phyloP scores from a whole-genome alignment of 306 rosid genomes.

The Nissolia schottii region DNA sequence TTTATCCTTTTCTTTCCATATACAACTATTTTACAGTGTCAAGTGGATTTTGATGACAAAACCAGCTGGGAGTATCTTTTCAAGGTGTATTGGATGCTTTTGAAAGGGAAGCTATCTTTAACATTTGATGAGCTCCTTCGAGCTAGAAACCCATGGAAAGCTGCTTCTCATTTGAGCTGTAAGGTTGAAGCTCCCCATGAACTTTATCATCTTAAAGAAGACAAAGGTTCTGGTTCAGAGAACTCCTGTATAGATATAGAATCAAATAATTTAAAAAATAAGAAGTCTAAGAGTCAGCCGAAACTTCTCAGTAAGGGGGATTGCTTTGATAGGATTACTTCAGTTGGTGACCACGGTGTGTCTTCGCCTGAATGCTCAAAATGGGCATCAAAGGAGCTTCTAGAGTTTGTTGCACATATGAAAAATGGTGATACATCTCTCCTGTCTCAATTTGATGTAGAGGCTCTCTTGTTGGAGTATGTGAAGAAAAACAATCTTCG shows the following conservation, averaged over 20 bases:
- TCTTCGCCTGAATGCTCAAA: slow-evolving; percentile 40
- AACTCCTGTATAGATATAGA: slow-evolving; percentile 55
- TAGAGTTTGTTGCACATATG: slow-evolving; percentile 89
- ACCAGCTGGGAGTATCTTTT: slow-evolving; percentile 99
- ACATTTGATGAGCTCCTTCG: slow-evolving; percentile 68
- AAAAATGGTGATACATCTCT: slow-evolving; percentile 70
- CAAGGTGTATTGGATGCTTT: slow-evolving; percentile 82
- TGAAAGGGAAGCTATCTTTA: slow-evolving; percentile 73
- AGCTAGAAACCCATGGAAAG: slow-evolving; percentile 71
- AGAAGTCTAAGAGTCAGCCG: slow-evolving; percentile 32
- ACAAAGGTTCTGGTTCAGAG: slow-evolving; percentile 42
- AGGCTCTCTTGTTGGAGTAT: slow-evolving; percentile 70
- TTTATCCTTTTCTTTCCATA: neutral
- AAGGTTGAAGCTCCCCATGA: slow-evolving; percentile 39
- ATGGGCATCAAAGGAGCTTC: slow-evolving; percentile 91
- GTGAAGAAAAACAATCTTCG: slow-evolving; percentile 67
- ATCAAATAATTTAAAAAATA: slow-evolving; percentile 42
- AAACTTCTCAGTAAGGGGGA: slow-evolving; percentile 24
- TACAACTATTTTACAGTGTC: slow-evolving; percentile 30
- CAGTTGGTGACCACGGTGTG: slow-evolving; percentile 31
- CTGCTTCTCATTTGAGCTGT: slow-evolving; percentile 35
- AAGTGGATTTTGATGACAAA: slow-evolving; percentile 95
- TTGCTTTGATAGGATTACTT: slow-evolving; percentile 30
- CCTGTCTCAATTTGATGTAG: slow-evolving; percentile 63
- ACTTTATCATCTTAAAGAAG: slow-evolving; percentile 38